Conservation (phyloP, 2,329 filamentous ascomycete species). For the Sporothrix pseudoabietina region DNA sequence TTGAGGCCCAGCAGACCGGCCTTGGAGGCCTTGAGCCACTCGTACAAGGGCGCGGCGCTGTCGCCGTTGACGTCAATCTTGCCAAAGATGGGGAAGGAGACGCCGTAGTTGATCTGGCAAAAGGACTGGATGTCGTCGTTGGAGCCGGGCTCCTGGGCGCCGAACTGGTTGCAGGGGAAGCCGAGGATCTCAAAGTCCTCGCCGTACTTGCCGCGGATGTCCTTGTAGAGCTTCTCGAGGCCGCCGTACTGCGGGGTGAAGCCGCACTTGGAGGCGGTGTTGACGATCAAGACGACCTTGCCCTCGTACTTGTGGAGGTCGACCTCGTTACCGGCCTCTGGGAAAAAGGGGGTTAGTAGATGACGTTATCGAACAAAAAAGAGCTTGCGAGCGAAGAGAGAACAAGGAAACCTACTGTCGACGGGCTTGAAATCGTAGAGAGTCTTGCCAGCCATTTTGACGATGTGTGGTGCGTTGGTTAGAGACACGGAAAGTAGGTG, state of each 20-base stretch:
- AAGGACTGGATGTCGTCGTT: conserved; percentile 80
- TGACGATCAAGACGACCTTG: conserved; percentile 95
- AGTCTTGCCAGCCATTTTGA: conserved; percentile 64
- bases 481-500: neutral
- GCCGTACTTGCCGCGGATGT: conserved; percentile 67
- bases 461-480: conserved; percentile 27
- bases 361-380: neutral
- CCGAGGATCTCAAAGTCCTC: conserved; percentile 85
- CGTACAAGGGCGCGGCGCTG: conserved; percentile 74
- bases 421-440: conserved; percentile 86
- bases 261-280: conserved; percentile 98
- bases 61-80: conserved; percentile 95
- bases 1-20: conserved; percentile 85
- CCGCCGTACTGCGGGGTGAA: conserved; percentile 95
- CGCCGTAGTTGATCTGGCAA: conserved; percentile 93
- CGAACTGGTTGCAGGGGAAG: conserved; percentile 99
- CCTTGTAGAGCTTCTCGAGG: conserved; percentile 88
- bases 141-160: conserved; percentile 80
- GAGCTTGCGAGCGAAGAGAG: neutral
- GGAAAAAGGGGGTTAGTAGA: conserved; percentile 18
- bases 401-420: conserved; percentile 63
- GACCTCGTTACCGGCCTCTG: conserved; percentile 74
- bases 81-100: conserved; percentile 84
- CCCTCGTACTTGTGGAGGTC: conserved; percentile 72
- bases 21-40: conserved; percentile 73